Base-by-base conservation (phyloP, 495 filamentous ascomycete species). In the Staphylotrichum longicolle region DNA sequence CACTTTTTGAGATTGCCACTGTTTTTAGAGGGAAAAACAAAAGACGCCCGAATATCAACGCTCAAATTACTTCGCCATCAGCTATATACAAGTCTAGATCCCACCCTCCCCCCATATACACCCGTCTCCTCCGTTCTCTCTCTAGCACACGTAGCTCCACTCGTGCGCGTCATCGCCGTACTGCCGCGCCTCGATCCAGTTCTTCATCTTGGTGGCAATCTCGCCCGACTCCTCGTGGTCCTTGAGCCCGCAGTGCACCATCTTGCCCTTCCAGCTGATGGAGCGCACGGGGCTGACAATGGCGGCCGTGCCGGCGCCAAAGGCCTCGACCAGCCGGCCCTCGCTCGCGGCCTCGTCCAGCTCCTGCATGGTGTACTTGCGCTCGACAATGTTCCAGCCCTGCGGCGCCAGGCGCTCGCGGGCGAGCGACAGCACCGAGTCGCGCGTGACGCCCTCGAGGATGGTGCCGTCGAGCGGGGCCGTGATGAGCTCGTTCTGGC, bases 391-490 rank as follows among this genome's bases (percentile, higher is more conserved):
- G 48, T 80, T 82, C 94, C 93, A 98, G 44, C 94, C 94, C 75
- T 96, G 81, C n/a, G 88, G 88, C 9, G 66, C 83, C 5, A 98
- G 80, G 70, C 86, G 80, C 79, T 98, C 93, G 15, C 87, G 80
- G 41, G 93, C 94, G 12, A 98, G 86, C 3, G 78, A 75, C 9
- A 98, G 80, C 7, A 98, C 85, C 10, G 88, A 93, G 72, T 97
- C 93, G 63, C 94, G 81, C 14, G 91, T 96, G 12, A 98, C 91
- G 66, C 94, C 94, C 69, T 95, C 90, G 35, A 98, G 82, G 63
- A 98, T 98, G n/a, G 91, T 98, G 34, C 95, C 94, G 72, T 98
- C 94, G 27, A 98, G 80, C 56, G 94, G 93, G 52, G 93, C 90
- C 15, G 94, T 98, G 62, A 96, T 74, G 14, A 98, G 81, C 78